These are phyloP conservation scores for Peniophora sp. DNA, from an alignment of 1,284 basidiomycete genomes.

Conservation along the genomic window DNA sequence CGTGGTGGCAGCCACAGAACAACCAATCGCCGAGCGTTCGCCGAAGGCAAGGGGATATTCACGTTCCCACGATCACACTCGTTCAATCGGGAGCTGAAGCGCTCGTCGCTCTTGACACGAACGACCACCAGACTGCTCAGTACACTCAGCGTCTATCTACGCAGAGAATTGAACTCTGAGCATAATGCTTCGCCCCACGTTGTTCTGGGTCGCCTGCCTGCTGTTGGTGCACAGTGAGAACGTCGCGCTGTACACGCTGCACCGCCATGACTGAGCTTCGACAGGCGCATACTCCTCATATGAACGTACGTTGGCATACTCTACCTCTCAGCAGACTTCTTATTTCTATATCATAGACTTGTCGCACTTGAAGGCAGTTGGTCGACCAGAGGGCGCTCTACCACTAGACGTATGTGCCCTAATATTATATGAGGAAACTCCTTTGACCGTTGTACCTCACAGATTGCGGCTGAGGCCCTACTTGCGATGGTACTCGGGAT, in stretches of 20 bases:
- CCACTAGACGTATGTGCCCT: conserved; percentile 48
- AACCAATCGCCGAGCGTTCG: too few species aligned
- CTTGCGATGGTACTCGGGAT: conserved; percentile 61
- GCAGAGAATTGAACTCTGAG: not conserved
- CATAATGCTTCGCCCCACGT: not conserved
- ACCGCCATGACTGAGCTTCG: not conserved
- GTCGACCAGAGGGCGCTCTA: conserved; percentile 54
- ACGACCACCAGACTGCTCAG: too few species aligned
- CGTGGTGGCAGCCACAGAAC: too few species aligned
- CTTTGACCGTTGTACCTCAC: conserved; percentile 3
- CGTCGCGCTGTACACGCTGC: conserved; percentile 1
- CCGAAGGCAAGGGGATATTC: too few species aligned
- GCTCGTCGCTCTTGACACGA: too few species aligned
- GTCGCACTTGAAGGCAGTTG: conserved; percentile 67
- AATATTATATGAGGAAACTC: not conserved
- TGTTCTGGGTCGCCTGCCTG: not conserved
- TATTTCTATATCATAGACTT: conserved; percentile 40
- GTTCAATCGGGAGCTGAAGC: too few species aligned
- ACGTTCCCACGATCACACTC: too few species aligned
- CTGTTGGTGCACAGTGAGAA: not conserved
- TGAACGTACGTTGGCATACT: conserved; percentile 43
- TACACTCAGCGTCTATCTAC: too few species aligned
- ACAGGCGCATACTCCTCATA: conserved; percentile 48
- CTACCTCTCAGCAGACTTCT: not conserved
- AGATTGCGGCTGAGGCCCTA: conserved; percentile 69